A percentile compares a stretch with the other conserved stretches of the same genome.
Conservation (phyloP, 768 basidiomycete species). For the Auricularia sp. region DNA sequence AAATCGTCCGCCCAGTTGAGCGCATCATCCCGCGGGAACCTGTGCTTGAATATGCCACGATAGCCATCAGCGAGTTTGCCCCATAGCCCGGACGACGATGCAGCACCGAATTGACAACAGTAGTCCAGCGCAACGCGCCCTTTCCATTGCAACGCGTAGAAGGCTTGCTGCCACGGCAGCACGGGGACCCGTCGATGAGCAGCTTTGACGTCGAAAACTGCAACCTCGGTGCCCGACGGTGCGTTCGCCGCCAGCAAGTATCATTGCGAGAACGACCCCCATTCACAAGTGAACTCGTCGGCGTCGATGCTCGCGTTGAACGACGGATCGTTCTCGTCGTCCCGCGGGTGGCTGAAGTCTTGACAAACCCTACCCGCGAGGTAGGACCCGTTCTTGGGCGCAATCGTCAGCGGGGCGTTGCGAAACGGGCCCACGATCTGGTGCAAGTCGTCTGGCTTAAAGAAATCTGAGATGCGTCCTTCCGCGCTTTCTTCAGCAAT, state of each 20-base stretch:
- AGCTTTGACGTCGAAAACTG: background rate
- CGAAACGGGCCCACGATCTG: background rate
- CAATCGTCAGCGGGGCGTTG: background rate
- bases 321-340: slow-evolving; percentile 9
- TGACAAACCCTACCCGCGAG: background rate
- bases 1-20: background rate
- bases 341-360: slow-evolving; percentile 15
- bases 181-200: background rate
- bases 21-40: background rate
- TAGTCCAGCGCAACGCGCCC: background rate
- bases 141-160: background rate
- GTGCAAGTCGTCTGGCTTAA: background rate
- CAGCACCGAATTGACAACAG: background rate
- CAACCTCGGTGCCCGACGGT: background rate
- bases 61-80: background rate
- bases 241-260: background rate
- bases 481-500: background rate
- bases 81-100: background rate
- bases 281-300: background rate
- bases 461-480: background rate
- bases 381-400: background rate
- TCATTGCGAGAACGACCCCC: background rate
- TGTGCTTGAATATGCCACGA: background rate
- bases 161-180: background rate
- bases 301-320: slow-evolving; percentile 13